Conservation (phyloP, 2,329 filamentous ascomycete species). For the Penicillium fuscoglaucum region DNA sequence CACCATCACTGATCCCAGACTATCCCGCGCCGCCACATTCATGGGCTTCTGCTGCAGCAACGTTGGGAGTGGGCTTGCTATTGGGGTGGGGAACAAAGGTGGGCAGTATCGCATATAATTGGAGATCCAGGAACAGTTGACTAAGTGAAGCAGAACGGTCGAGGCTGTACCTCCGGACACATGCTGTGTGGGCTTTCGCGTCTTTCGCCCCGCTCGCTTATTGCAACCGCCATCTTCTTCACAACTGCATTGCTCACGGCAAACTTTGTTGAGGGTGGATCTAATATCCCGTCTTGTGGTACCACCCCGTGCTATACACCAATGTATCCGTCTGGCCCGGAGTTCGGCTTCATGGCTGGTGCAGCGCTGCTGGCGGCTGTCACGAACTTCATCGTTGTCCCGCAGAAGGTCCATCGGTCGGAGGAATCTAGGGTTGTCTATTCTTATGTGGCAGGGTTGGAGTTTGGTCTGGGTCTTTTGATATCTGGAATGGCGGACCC, state of each 20-base stretch:
- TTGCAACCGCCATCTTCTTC: conserved; percentile 50
- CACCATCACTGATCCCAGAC: conserved; percentile 48
- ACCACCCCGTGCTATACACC: conserved; percentile 49
- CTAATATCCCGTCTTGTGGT: conserved; percentile 44
- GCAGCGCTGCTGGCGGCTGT: conserved; percentile 32
- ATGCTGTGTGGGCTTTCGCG: conserved; percentile 56
- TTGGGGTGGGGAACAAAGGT: conserved; percentile 57
- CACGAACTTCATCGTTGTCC: conserved; percentile 38
- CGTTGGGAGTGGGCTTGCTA: conserved; percentile 45
- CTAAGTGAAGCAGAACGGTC: conserved; percentile 39
- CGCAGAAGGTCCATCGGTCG: conserved; percentile 31
- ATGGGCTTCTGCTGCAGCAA: conserved; percentile 39
- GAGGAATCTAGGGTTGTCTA: conserved; percentile 38
- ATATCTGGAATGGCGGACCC: conserved; percentile 55
- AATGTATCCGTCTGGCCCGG: conserved; percentile 42
- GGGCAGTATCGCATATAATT: conserved; percentile 8
- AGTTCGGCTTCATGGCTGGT: conserved; percentile 38
- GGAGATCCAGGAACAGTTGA: not conserved
- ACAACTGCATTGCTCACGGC: conserved; percentile 46
- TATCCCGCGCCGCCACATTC: conserved; percentile 43
- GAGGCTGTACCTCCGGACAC: conserved; percentile 57
- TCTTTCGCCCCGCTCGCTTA: conserved; percentile 51
- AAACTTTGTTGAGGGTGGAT: conserved; percentile 36
- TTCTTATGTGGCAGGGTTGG: conserved; percentile 49
- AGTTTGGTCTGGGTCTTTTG: conserved; percentile 54